A percentile compares a stretch with the other conserved stretches of the same genome.
phyloP scores from a whole-genome alignment of 768 basidiomycete genomes.

The Glaciozyma antarctica region DNA sequence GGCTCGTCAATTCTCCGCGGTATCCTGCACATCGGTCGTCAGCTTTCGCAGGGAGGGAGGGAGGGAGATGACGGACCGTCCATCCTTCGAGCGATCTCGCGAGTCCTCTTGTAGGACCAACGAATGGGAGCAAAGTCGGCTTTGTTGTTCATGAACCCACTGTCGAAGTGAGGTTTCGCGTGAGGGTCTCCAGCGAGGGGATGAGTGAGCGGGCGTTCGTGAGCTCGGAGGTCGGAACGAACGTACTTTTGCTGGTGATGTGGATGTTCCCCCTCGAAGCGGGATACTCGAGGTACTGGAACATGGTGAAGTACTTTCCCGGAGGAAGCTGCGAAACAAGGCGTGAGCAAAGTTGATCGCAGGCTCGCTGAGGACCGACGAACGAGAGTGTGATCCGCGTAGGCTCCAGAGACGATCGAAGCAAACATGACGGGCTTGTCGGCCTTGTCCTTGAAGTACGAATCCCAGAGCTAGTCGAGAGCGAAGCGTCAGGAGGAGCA shows the following conservation, averaged over 20 bases:
- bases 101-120: constrained; percentile 69
- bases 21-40: constrained; percentile 45
- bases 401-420: constrained; percentile 59
- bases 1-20: constrained; percentile 58
- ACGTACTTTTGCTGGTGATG: not conserved
- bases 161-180: constrained; percentile 55
- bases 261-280: constrained; percentile 61
- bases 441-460: constrained; percentile 68
- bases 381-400: constrained; percentile 51
- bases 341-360: not conserved
- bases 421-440: constrained; percentile 51
- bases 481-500: not conserved
- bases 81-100: constrained; percentile 63
- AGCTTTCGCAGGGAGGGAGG: not conserved
- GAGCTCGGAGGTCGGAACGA: not conserved
- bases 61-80: constrained; percentile 41
- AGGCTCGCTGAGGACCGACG: not conserved
- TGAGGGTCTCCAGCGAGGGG: not conserved
- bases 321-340: constrained; percentile 45
- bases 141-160: constrained; percentile 70
- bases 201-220: constrained; percentile 50
- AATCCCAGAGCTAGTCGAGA: constrained; percentile 54
- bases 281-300: constrained; percentile 46
- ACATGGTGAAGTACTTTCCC: constrained; percentile 48
- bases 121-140: constrained; percentile 66